Percentiles rank a stretch among this genome's conserved stretches.
Conservation (phyloP, 2,329 filamentous ascomycete genomes). For the Sporothrix sp. region DNA sequence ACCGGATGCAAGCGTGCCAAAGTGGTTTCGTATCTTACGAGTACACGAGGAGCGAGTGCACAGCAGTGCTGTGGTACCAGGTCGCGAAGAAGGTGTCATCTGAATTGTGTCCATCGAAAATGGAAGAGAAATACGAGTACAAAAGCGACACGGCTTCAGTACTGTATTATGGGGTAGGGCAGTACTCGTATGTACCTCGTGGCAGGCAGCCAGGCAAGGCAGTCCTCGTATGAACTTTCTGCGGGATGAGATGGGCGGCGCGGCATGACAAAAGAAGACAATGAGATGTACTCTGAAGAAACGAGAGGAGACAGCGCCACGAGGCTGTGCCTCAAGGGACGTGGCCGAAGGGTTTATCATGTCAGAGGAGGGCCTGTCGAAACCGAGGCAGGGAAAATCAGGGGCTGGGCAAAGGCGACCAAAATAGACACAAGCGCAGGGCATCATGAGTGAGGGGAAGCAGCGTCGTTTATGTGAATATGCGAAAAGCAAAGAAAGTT, state of each 20-base stretch:
- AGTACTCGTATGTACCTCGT: too few species aligned
- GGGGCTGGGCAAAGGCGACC: not conserved
- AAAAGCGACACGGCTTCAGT: too few species aligned
- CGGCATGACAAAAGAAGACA: not conserved
- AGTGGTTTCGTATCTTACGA: not conserved
- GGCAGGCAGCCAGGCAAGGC: too few species aligned
- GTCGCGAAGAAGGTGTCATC: not conserved
- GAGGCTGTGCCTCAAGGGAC: not conserved
- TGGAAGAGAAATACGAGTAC: not conserved
- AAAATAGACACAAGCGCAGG: not conserved
- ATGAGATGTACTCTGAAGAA: not conserved
- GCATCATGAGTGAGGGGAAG: not conserved
- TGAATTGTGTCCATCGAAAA: not conserved
- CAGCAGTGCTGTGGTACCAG: not conserved
- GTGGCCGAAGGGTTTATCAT: not conserved
- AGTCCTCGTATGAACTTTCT: too few species aligned
- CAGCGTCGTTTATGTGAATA: not conserved
- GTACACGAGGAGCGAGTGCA: not conserved
- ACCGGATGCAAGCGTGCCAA: not conserved
- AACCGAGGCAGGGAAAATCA: slow-evolving; percentile 10
- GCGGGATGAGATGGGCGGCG: not conserved
- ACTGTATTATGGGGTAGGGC: too few species aligned
- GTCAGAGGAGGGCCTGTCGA: slow-evolving; percentile 10
- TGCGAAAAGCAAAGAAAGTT: not conserved
- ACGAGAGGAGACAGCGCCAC: not conserved